Evolutionary conservation across 352 stramenopile genomes (phyloP), one percentile per base, ranked within the genome.

Genomic region (Pythium biforme): DNA sequence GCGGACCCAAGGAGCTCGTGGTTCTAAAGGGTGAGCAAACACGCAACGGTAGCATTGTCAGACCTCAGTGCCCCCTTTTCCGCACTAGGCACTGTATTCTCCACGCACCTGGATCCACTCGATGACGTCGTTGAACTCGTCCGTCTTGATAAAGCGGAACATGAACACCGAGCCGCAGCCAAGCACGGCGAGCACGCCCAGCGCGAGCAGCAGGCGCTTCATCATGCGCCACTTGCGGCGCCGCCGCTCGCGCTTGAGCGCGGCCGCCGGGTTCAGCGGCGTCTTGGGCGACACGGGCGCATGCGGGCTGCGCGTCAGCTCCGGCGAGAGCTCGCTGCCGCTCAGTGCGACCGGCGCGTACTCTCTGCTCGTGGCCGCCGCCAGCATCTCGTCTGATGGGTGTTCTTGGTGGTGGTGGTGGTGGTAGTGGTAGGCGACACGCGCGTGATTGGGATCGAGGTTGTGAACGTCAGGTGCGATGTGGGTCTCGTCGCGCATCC

Each of bases 81-180:
- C n/a, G n/a, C n/a, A n/a, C n/a, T n/a, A n/a, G n/a, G n/a, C n/a
- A n/a, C n/a, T n/a, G n/a, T n/a, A n/a, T n/a, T n/a, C n/a, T n/a
- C n/a, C 29, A 59, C 56, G 1, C 60, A 79, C 72, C 64, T 71
- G 76, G 19, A 88, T 71, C 80, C 80, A 90, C 6, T 59, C 62
- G 26, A 90, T 75, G 9, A 80, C 40, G 31, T 61, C 54, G 37
- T 75, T 68, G 55, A 87, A 89, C 52, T 76, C 58, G 41, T 81
- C 68, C 41, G 71, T 81, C 56, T 73, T 67, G 37, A 78, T 70
- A 49, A 83, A 79, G 39, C 34, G 74, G 23, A 81, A 64, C 43
- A 66, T 56, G 4, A 70, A 17, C 31, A 70, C 52, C 9, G 62
- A 59, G 27, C 56, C 74, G 9, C 77, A 33, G 2, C 47, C 69